Conservation (phyloP, 805 yeast genomes). For the Naumovozyma castellii region DNA sequence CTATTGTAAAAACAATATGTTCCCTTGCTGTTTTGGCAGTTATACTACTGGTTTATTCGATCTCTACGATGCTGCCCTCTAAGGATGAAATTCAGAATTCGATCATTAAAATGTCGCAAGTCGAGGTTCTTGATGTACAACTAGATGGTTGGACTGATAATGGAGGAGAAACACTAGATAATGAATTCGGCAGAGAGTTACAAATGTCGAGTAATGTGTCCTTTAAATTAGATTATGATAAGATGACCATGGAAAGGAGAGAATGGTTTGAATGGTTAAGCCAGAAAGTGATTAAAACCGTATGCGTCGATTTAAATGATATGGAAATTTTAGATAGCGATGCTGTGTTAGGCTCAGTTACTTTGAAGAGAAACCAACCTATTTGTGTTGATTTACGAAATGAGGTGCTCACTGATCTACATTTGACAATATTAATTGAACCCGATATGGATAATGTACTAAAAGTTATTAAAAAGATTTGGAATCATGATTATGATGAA, state of each 20-base stretch:
- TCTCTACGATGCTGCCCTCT: slow-evolving; percentile 6
- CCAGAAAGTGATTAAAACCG: slow-evolving; percentile 11
- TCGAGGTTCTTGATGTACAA: slow-evolving; percentile 13
- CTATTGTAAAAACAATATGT: background rate
- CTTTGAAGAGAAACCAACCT: slow-evolving; percentile 9
- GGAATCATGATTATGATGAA: slow-evolving; percentile 20
- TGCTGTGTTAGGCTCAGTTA: slow-evolving; percentile 12
- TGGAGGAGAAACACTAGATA: slow-evolving; percentile 6
- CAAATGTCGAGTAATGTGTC: slow-evolving; percentile 12
- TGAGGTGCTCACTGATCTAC: slow-evolving; percentile 12
- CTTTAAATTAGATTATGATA: slow-evolving; percentile 15
- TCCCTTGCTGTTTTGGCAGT: background rate
- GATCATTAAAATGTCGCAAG: slow-evolving; percentile 14
- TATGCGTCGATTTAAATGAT: slow-evolving; percentile 21
- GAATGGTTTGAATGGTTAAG: slow-evolving; percentile 9
- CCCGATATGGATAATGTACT: slow-evolving; percentile 21
- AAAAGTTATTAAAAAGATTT: slow-evolving; percentile 21
- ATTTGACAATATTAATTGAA: slow-evolving; percentile 17
- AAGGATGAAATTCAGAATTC: slow-evolving; percentile 12
- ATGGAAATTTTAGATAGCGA: slow-evolving; percentile 19
- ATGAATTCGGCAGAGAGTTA: slow-evolving; percentile 16
- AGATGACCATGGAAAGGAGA: slow-evolving; percentile 6
- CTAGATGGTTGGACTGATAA: slow-evolving; percentile 25
- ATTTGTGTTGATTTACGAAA: slow-evolving; percentile 20
- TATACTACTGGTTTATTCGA: background rate